These are phyloP conservation scores for Dovyalis caffra DNA, from an alignment of 345 rosid genomes.

Conservation along the genomic window DNA sequence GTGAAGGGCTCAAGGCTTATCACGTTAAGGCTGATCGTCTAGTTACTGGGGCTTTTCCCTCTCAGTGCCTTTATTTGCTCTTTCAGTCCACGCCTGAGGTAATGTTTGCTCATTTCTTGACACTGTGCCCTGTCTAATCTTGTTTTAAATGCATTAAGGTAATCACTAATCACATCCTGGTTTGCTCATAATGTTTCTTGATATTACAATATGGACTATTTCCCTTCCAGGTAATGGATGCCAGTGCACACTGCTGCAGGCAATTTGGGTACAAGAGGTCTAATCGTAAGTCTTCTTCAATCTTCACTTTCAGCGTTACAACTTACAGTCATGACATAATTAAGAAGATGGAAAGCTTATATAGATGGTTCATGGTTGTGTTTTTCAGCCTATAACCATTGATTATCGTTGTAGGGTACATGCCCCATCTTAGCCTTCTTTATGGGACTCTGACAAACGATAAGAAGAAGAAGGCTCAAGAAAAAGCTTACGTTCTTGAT, in stretches of 20 bases:
- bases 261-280: conserved; percentile 48
- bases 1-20: conserved; percentile 56
- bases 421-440: conserved; percentile 86
- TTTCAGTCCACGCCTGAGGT: conserved; percentile 65
- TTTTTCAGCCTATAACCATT: background rate
- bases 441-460: conserved; percentile 72
- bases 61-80: conserved; percentile 72
- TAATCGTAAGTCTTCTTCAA: conserved; percentile 47
- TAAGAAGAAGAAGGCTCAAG: conserved; percentile 70
- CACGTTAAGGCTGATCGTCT: conserved; percentile 52
- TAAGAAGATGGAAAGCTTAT: background rate
- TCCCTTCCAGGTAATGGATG: conserved; percentile 59
- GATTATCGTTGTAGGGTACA: conserved; percentile 57
- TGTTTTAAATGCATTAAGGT: background rate
- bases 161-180: background rate
- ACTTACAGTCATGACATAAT: background rate
- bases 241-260: conserved; percentile 49
- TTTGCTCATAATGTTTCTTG: background rate
- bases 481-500: conserved; percentile 54
- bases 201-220: too few species aligned
- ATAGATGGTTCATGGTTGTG: background rate
- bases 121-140: background rate
- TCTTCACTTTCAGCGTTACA: background rate
- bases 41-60: conserved; percentile 70
- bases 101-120: background rate